Evolutionary conservation across 345 rosid genomes (phyloP).

Genomic region (Dipteronia dyeriana): DNA sequence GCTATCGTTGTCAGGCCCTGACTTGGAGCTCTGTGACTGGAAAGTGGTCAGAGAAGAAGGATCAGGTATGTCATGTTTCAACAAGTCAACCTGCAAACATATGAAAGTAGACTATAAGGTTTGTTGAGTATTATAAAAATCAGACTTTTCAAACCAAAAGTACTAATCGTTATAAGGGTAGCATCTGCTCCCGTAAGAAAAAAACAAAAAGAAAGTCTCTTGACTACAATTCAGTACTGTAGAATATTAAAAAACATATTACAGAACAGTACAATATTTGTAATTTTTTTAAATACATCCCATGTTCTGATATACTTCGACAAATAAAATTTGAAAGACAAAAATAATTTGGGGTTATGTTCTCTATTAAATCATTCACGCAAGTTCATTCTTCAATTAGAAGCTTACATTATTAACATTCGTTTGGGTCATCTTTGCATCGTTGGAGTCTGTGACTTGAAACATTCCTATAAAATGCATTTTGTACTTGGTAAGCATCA

Average conservation of each 20-base stretch:
- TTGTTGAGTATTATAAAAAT: neutral
- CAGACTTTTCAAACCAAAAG: neutral
- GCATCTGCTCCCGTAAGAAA: neutral
- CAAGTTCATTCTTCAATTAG: neutral
- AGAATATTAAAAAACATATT: neutral
- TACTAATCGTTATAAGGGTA: neutral
- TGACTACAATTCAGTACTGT: neutral
- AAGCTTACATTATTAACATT: neutral
- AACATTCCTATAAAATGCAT: neutral
- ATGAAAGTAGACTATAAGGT: neutral
- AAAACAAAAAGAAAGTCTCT: neutral
- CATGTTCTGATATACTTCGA: no score
- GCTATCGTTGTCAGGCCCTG: constrained; percentile 52
- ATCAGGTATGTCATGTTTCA: constrained; percentile 85
- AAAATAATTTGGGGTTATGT: neutral
- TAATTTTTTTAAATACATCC: neutral
- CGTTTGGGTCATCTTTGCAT: neutral
- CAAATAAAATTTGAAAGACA: no score
- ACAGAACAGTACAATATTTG: neutral
- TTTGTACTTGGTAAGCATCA: neutral
- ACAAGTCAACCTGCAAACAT: constrained; percentile 66
- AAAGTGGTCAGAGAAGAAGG: constrained; percentile 55
- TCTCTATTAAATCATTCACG: neutral
- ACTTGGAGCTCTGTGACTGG: constrained; percentile 45
- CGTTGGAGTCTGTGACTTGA: neutral